phyloP scores from a whole-genome alignment of 345 rosid genomes.

The Anastatica hierochuntica region DNA sequence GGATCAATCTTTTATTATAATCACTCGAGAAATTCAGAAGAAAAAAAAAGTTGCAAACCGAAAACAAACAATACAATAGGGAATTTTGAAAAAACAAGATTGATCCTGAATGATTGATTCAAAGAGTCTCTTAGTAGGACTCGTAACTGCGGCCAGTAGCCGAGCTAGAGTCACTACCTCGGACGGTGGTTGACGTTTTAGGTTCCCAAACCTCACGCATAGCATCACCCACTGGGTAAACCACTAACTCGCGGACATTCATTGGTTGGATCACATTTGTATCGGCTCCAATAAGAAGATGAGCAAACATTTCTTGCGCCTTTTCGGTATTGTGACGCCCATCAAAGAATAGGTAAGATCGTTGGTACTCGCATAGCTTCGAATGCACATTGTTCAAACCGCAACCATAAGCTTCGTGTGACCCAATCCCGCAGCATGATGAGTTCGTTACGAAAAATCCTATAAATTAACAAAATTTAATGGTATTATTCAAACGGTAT shows the following conservation, averaged over 20 bases:
- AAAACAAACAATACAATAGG: too few species aligned
- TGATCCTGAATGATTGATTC: too few species aligned
- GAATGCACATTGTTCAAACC: constrained; percentile 22
- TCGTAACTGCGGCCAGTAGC: too few species aligned
- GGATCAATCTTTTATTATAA: too few species aligned
- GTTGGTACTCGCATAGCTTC: constrained; percentile 18
- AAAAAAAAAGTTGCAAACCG: too few species aligned
- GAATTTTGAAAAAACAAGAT: too few species aligned
- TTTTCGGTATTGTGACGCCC: constrained; percentile 31
- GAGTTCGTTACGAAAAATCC: constrained; percentile 1
- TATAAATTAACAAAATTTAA: not conserved
- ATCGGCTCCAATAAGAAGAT: not conserved
- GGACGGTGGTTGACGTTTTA: not conserved
- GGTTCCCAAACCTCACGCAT: not conserved
- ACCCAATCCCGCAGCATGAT: constrained; percentile 22
- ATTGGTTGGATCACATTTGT: not conserved
- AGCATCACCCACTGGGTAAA: not conserved
- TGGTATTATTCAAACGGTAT: too few species aligned
- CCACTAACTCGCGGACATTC: not conserved
- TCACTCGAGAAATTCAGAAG: too few species aligned
- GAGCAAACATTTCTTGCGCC: not conserved
- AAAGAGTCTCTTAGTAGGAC: too few species aligned
- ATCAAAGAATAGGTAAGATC: constrained; percentile 24
- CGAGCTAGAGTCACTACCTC: not conserved
- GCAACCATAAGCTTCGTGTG: constrained; percentile 27